phyloP scores from a whole-genome alignment of 805 yeast species.

The Metschnikowia corniflorae region DNA sequence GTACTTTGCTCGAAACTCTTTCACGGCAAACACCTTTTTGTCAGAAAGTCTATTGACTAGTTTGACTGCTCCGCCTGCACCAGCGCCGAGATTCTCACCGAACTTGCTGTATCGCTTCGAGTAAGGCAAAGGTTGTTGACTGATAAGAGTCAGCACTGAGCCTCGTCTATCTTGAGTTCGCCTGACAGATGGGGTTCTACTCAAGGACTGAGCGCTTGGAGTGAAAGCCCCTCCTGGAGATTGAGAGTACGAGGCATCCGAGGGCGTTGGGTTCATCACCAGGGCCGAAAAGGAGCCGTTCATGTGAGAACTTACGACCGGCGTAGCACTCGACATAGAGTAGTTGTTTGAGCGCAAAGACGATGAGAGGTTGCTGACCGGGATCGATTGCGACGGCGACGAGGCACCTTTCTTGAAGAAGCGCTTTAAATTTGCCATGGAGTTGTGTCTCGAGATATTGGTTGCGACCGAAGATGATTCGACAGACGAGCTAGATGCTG shows the following conservation, averaged over 20 bases:
- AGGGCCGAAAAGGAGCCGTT: constrained; percentile 27
- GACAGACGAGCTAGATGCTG: constrained; percentile 34
- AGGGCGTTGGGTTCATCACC: constrained; percentile 30
- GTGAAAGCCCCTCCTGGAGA: constrained; percentile 27
- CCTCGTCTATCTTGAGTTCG: constrained; percentile 36
- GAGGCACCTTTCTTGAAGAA: constrained; percentile 54
- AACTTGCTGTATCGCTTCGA: constrained; percentile 75
- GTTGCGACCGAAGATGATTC: constrained; percentile 25
- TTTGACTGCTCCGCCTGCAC: constrained; percentile 91
- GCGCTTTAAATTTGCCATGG: constrained; percentile 74
- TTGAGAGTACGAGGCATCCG: constrained; percentile 34
- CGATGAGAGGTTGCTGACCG: constrained; percentile 22
- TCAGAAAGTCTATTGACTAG: constrained; percentile 67
- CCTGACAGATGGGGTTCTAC: constrained; percentile 29
- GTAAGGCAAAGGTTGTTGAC: constrained; percentile 45
- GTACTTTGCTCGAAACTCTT: constrained; percentile 80
- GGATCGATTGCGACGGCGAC: constrained; percentile 18
- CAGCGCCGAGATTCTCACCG: constrained; percentile 88
- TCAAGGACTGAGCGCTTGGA: constrained; percentile 22
- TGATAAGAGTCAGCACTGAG: constrained; percentile 33
- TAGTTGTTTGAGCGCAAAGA: constrained; percentile 20
- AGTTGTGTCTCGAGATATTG: constrained; percentile 55
- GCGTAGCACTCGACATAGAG: constrained; percentile 15
- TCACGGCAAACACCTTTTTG: constrained; percentile 78
- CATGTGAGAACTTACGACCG: constrained; percentile 22